phyloP scores from a whole-genome alignment of 257 asterid species.

The Euphrasia confusa region DNA sequence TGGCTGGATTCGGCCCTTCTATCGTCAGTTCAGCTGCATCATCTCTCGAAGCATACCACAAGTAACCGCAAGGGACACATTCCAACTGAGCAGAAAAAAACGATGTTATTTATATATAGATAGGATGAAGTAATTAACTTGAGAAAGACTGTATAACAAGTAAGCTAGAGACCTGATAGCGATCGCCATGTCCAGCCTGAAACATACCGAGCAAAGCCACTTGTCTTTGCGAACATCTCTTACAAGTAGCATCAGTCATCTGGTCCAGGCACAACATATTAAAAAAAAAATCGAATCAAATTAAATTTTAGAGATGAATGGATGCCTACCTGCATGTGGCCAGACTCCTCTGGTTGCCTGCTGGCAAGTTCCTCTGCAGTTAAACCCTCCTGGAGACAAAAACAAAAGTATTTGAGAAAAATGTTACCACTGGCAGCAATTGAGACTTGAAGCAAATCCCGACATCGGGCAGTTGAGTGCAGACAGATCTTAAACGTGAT shows the following conservation, averaged over 20 bases:
- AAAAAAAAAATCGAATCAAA: background rate
- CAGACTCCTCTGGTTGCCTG: constrained; percentile 70
- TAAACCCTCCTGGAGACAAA: constrained; percentile 63
- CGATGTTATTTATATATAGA: background rate
- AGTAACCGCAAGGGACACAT: constrained; percentile 68
- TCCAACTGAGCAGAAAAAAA: constrained; percentile 49
- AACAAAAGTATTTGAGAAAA: constrained; percentile 15
- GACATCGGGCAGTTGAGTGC: constrained; percentile 8
- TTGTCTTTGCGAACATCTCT: constrained; percentile 58
- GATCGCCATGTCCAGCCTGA: constrained; percentile 70
- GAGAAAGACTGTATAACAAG: background rate
- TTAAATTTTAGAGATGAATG: background rate
- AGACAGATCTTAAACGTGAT: constrained; percentile 2
- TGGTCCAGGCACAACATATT: constrained; percentile 23
- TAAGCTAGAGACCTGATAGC: constrained; percentile 57
- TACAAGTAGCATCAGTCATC: constrained; percentile 94
- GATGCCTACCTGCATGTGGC: constrained; percentile 53
- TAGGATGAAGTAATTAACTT: background rate
- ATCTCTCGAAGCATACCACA: constrained; percentile 80
- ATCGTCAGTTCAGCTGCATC: constrained; percentile 63
- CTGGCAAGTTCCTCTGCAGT: constrained; percentile 77
- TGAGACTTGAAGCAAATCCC: background rate
- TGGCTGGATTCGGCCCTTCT: constrained; percentile 47
- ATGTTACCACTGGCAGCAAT: constrained; percentile 6
- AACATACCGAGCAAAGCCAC: constrained; percentile 66